phyloP scores from a whole-genome alignment of 345 rosid species.

The Citrus unshiu region DNA sequence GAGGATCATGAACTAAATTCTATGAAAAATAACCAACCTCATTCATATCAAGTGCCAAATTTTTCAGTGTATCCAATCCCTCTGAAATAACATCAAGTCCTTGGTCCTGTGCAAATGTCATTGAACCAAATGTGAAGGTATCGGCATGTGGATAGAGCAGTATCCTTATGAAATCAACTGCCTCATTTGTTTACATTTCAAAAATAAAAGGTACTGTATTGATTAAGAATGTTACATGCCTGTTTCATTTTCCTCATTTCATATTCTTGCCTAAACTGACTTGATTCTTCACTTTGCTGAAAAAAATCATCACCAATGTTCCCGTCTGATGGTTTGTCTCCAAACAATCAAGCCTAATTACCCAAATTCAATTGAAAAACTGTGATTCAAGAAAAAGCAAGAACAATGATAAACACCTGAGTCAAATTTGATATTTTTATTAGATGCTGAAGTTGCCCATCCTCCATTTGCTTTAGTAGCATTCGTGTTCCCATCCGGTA shows the following conservation, averaged over 20 bases:
- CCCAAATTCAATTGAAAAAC: slow-evolving; percentile 2
- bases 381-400: background rate
- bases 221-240: slow-evolving; percentile 43
- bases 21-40: slow-evolving; percentile 47
- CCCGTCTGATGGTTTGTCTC: slow-evolving; percentile 40
- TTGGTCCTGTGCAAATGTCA: slow-evolving; percentile 37
- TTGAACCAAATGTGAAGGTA: slow-evolving; percentile 6
- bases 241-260: slow-evolving; percentile 81
- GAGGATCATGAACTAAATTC: background rate
- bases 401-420: slow-evolving; percentile 36
- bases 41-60: slow-evolving; percentile 60
- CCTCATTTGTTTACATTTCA: background rate
- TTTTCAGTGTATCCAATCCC: slow-evolving; percentile 44
- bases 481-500: slow-evolving; percentile 54
- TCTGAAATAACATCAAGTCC: slow-evolving; percentile 59
- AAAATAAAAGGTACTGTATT: background rate
- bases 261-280: slow-evolving; percentile 67
- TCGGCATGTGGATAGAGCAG: background rate
- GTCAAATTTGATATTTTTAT: slow-evolving; percentile 65
- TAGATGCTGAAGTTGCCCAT: slow-evolving; percentile 58
- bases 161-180: background rate
- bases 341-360: background rate
- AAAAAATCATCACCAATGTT: slow-evolving; percentile 43
- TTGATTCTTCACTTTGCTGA: slow-evolving; percentile 63
- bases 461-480: slow-evolving; percentile 44